Conservation (phyloP, 169 alveolate genomes). For the Plasmodium gonderi region DNA sequence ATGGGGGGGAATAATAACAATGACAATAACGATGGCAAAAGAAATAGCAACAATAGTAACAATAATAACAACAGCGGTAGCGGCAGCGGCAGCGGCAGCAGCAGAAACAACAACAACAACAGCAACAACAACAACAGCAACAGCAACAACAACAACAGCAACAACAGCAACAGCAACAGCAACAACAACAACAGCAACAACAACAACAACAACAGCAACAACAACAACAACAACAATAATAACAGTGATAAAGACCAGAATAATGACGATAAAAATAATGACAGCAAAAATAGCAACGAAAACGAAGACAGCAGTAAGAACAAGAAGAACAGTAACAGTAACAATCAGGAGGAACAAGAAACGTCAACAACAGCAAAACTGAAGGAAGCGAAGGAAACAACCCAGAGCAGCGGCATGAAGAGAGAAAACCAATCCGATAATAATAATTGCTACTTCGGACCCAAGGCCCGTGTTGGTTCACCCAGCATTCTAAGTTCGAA, state of each 20-base stretch:
- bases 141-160: neutral
- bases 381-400: neutral
- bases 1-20: neutral
- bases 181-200: slow-evolving; percentile 5
- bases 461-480: neutral
- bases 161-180: neutral
- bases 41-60: neutral
- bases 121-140: neutral
- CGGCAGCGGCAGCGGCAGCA: neutral
- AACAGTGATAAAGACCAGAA: neutral
- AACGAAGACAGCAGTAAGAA: neutral
- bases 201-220: slow-evolving; percentile 9
- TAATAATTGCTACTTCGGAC: slow-evolving; percentile 4
- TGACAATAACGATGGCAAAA: neutral
- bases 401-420: neutral
- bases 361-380: neutral
- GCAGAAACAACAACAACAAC: neutral
- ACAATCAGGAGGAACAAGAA: neutral
- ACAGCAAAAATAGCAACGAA: neutral
- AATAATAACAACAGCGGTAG: neutral
- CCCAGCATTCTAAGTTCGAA: neutral
- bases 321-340: neutral
- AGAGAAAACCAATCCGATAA: neutral
- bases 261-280: neutral
- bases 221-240: slow-evolving; percentile 9